Evolutionary conservation across 2,329 filamentous ascomycete species (phyloP), one percentile per base, ranked within the genome.

Genomic region (Colletotrichum echinochloae): DNA sequence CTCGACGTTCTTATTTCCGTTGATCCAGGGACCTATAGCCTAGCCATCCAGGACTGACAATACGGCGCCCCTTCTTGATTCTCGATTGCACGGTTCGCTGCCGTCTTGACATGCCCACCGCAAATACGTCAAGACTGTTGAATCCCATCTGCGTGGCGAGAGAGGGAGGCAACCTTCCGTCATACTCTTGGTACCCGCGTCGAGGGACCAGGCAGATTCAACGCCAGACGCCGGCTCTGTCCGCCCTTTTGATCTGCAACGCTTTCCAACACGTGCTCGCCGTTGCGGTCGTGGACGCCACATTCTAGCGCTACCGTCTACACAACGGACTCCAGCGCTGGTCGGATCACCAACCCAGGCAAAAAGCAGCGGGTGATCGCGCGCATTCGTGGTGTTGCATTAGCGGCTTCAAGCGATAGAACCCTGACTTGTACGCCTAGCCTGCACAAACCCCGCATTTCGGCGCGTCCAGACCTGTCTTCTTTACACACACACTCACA

Each of bases 381-480:
- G 2, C 59, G 18, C 35, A n/a, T 23, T 51, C 44, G n/a, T 2
- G 28, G 16, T 60, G 28, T 28, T 64, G 65, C 51, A 59, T 57
- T 51, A 67, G 63, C 18, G 46, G 20, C 8, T 37, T 28, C 28
- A 61, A 61, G 56, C 67, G 63, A 66, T 41, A 49, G 64, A 52
- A 52, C 52, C 67, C 64, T 46, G 57, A 68, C 57, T 59, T 63
- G 51, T 30, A 55, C 52, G 41, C 49, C 44, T 37, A 20, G 44
- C 28, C 41, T 70, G 67, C 67, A 62, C 35, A 33, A 54, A n/a
- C 67, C 68, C 68, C 68, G 68, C 68, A 62, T 63, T 70, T 62
- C 23, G 64, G 56, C 64, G 44, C 37, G 64, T 62, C 68, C 57
- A 70, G 68, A 57, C 68, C 49, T 55, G 54, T 44, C 46, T 48